Evolutionary conservation across 306 rosid species (phyloP).

Genomic region (Acmispon strigosus): DNA sequence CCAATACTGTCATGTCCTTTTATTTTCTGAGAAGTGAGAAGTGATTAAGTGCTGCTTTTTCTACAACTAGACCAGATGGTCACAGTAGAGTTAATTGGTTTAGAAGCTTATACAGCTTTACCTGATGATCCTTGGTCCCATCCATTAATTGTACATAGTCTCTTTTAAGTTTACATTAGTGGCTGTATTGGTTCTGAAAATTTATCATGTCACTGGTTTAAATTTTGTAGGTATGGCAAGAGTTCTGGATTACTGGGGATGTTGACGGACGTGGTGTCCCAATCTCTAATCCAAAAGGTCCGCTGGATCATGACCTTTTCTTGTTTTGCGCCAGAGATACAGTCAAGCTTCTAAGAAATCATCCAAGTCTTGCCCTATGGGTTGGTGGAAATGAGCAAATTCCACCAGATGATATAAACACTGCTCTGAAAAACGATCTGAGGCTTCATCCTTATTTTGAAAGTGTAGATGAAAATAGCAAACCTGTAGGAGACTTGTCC

Average conservation of each 20-base stretch:
- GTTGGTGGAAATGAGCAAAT: slow-evolving; percentile 97
- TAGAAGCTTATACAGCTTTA: slow-evolving; percentile 6
- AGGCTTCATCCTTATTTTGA: slow-evolving; percentile 70
- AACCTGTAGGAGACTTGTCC: slow-evolving; percentile 23
- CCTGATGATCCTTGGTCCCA: not conserved
- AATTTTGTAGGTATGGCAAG: slow-evolving; percentile 86
- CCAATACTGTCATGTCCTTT: not conserved
- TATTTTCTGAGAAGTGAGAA: not conserved
- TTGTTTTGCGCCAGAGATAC: slow-evolving; percentile 91
- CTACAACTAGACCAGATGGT: not conserved
- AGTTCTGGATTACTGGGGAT: slow-evolving; percentile 98
- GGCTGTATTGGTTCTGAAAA: slow-evolving; percentile 7
- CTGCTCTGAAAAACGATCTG: slow-evolving; percentile 62
- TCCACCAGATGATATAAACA: slow-evolving; percentile 78
- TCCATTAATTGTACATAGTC: not conserved
- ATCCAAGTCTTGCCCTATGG: slow-evolving; percentile 97
- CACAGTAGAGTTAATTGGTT: not conserved
- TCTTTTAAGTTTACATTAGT: not conserved
- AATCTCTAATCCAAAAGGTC: slow-evolving; percentile 78
- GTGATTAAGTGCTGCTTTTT: slow-evolving; percentile 3
- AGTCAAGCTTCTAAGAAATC: slow-evolving; percentile 86
- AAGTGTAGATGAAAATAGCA: slow-evolving; percentile 22
- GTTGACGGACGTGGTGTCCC: slow-evolving; percentile 90
- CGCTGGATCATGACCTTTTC: slow-evolving; percentile 90
- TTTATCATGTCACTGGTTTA: slow-evolving; percentile 14